phyloP scores from a whole-genome alignment of 2,329 filamentous ascomycete species.

The Stromatinia cepivora region DNA sequence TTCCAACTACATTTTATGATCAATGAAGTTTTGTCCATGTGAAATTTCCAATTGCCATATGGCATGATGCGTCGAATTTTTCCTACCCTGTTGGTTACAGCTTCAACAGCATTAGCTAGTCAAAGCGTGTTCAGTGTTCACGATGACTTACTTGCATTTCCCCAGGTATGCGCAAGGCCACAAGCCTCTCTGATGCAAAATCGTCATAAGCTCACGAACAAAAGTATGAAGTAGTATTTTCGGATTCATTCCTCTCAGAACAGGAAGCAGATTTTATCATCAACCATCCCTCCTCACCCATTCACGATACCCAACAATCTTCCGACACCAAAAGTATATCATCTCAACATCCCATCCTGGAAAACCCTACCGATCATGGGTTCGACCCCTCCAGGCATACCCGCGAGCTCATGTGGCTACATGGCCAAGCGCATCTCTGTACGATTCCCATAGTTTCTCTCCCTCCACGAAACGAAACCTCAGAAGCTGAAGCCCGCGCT shows the following conservation, averaged over 20 bases:
- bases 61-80: slow-evolving; percentile 40
- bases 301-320: slow-evolving; percentile 29
- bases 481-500: slow-evolving; percentile 51
- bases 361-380: slow-evolving; percentile 13
- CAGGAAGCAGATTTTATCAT: slow-evolving; percentile 54
- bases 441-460: slow-evolving; percentile 59
- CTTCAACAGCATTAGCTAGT: slow-evolving; percentile 48
- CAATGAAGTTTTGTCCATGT: slow-evolving; percentile 23
- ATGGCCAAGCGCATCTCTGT: slow-evolving; percentile 62
- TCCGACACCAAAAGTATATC: slow-evolving; percentile 35
- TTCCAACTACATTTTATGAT: slow-evolving; percentile 6
- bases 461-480: slow-evolving; percentile 49
- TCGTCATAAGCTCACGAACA: slow-evolving; percentile 28
- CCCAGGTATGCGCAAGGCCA: slow-evolving; percentile 53
- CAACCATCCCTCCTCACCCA: slow-evolving; percentile 34
- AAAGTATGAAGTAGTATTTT: slow-evolving; percentile 66
- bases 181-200: background rate
- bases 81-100: slow-evolving; percentile 35
- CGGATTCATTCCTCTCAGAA: slow-evolving; percentile 60
- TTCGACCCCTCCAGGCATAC: slow-evolving; percentile 35
- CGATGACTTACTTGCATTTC: slow-evolving; percentile 71
- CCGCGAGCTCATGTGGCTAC: slow-evolving; percentile 62
- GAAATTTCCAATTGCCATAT: slow-evolving; percentile 34
- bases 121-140: slow-evolving; percentile 67
- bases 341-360: slow-evolving; percentile 23